Conservation (phyloP, 768 basidiomycete species). For the Pholiota microspora region DNA sequence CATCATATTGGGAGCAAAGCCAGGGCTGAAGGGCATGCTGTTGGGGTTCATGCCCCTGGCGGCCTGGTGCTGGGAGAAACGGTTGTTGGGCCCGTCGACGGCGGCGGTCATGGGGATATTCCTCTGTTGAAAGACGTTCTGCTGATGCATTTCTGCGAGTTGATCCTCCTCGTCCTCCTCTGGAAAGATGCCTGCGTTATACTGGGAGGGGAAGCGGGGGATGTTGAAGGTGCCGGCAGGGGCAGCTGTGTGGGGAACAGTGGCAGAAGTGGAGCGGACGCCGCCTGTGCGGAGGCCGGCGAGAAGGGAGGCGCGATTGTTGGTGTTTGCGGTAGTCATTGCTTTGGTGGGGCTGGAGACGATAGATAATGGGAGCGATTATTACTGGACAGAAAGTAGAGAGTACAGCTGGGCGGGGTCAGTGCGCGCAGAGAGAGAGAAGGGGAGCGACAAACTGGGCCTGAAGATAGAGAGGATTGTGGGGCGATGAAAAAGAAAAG, state of each 20-base stretch:
- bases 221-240: slow-evolving; percentile 63
- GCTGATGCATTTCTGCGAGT: slow-evolving; percentile 51
- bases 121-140: slow-evolving; percentile 45
- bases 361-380: slow-evolving; percentile 32
- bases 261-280: slow-evolving; percentile 69
- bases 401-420: slow-evolving; percentile 29
- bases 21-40: slow-evolving; percentile 53
- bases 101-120: slow-evolving; percentile 67
- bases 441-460: slow-evolving; percentile 18
- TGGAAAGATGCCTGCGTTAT: slow-evolving; percentile 39
- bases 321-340: slow-evolving; percentile 49
- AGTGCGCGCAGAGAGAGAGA: slow-evolving; percentile 11
- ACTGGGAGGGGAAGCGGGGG: slow-evolving; percentile 50
- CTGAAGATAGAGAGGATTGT: slow-evolving; percentile 17
- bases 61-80: slow-evolving; percentile 63
- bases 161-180: slow-evolving; percentile 65
- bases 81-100: slow-evolving; percentile 64
- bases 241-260: slow-evolving; percentile 67
- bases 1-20: slow-evolving; percentile 44
- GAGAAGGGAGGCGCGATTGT: slow-evolving; percentile 80
- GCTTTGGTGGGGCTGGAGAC: slow-evolving; percentile 23
- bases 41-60: slow-evolving; percentile 50
- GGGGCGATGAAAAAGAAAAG: slow-evolving; percentile 20
- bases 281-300: slow-evolving; percentile 88
- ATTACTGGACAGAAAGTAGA: slow-evolving; percentile 38